Conservation (phyloP, 2,329 filamentous ascomycete genomes). For the Pezicula carpinea region DNA sequence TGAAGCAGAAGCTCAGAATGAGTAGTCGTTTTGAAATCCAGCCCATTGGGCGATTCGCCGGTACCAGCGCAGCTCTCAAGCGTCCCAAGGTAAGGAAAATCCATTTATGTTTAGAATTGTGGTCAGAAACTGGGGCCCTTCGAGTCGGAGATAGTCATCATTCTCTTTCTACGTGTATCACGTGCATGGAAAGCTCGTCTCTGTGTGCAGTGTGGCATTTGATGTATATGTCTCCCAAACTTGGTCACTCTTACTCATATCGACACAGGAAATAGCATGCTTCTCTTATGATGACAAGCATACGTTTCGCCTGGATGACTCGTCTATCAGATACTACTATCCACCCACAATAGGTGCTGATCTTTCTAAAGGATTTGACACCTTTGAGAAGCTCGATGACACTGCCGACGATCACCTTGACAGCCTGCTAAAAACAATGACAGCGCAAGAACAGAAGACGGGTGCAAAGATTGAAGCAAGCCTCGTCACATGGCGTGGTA, state of each 20-base stretch:
- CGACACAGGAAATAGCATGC: constrained; percentile 74
- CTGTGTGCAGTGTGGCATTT: no score
- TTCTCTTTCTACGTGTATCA: no score
- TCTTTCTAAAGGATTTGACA: constrained; percentile 75
- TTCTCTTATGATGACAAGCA: constrained; percentile 93
- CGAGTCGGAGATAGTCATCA: neutral
- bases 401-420: constrained; percentile 82
- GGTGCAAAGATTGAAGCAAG: constrained; percentile 68
- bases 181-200: no score
- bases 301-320: constrained; percentile 68
- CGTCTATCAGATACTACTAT: constrained; percentile 85
- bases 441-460: constrained; percentile 64
- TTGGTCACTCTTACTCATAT: neutral
- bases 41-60: constrained; percentile 64
- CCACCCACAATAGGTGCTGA: constrained; percentile 67
- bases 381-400: constrained; percentile 79
- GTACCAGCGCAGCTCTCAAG: constrained; percentile 65
- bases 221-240: no score
- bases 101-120: neutral
- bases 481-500: constrained; percentile 89
- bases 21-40: constrained; percentile 55
- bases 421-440: constrained; percentile 72
- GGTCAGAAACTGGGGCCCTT: no score
- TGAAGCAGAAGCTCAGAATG: constrained; percentile 13
- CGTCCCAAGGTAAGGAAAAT: constrained; percentile 59